These are phyloP conservation scores for Brassica carinata DNA, from an alignment of 345 rosid species.

Conservation along the genomic window DNA sequence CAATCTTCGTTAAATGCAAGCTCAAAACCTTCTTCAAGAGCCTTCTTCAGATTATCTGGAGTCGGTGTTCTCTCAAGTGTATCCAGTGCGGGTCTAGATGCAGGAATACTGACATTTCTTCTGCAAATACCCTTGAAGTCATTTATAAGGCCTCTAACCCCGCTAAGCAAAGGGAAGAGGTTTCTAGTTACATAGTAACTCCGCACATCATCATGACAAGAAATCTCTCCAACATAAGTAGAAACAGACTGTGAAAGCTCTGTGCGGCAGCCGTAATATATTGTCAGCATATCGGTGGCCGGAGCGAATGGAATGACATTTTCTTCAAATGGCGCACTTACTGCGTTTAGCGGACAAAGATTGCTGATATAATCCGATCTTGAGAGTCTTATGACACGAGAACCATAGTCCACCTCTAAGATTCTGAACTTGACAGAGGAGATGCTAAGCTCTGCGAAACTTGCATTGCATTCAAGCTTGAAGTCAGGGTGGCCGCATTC, in stretches of 20 bases:
- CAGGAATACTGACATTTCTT: conserved; percentile 23
- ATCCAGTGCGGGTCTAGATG: neutral
- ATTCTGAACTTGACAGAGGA: conserved; percentile 31
- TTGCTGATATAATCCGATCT: conserved; percentile 36
- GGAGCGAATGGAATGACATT: neutral
- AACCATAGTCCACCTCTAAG: neutral
- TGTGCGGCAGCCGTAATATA: conserved; percentile 41
- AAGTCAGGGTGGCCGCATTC: conserved; percentile 46
- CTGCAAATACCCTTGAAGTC: neutral
- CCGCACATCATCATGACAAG: neutral
- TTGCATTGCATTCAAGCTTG: conserved; percentile 17
- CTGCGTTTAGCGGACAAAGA: conserved; percentile 18
- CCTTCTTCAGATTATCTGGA: conserved; percentile 5
- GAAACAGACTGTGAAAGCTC: neutral
- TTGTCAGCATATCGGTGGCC: conserved; percentile 7
- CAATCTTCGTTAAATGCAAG: conserved; percentile 21
- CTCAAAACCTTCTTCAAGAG: conserved; percentile 38
- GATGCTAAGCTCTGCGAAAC: conserved; percentile 27
- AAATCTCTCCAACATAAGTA: neutral
- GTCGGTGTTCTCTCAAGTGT: neutral
- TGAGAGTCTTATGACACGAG: conserved; percentile 16
- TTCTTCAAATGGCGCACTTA: conserved; percentile 3
- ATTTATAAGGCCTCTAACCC: neutral
- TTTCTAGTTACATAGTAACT: conserved; percentile 16
- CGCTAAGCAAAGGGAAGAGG: neutral